phyloP scores from a whole-genome alignment of 164 flowering plant species.

The Vitis riparia region DNA sequence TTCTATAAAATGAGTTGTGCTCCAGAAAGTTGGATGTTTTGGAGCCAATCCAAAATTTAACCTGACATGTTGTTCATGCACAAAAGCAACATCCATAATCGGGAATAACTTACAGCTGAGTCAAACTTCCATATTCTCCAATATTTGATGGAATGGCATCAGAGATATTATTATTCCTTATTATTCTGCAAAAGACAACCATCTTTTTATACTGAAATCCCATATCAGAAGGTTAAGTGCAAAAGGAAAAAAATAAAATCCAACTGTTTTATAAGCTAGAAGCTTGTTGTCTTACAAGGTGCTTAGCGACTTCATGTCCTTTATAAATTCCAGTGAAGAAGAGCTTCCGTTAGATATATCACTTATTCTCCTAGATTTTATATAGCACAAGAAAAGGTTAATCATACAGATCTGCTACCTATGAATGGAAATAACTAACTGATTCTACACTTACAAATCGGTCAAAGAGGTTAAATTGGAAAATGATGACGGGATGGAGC shows the following conservation, averaged over 20 bases:
- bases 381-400: slow-evolving; percentile 6
- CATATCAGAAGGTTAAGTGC: neutral
- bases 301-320: slow-evolving; percentile 48
- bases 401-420: neutral
- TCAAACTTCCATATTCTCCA: slow-evolving; percentile 42
- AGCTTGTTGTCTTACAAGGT: slow-evolving; percentile 39
- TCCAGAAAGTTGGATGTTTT: no score
- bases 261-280: neutral
- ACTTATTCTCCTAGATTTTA: slow-evolving; percentile 58
- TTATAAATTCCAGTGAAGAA: slow-evolving; percentile 48
- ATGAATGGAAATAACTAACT: neutral
- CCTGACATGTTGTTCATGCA: no score
- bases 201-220: neutral
- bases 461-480: slow-evolving; percentile 53
- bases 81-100: neutral
- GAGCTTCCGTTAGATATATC: slow-evolving; percentile 69
- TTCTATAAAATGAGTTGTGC: no score
- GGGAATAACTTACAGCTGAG: slow-evolving; percentile 49
- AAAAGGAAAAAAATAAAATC: neutral
- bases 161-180: slow-evolving; percentile 62
- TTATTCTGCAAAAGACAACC: slow-evolving; percentile 34
- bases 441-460: slow-evolving; percentile 53
- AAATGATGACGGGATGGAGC: slow-evolving; percentile 69
- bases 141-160: slow-evolving; percentile 60
- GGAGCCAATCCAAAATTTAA: no score